phyloP scores from a whole-genome alignment of 768 basidiomycete species.

The Agaricus blazei region DNA sequence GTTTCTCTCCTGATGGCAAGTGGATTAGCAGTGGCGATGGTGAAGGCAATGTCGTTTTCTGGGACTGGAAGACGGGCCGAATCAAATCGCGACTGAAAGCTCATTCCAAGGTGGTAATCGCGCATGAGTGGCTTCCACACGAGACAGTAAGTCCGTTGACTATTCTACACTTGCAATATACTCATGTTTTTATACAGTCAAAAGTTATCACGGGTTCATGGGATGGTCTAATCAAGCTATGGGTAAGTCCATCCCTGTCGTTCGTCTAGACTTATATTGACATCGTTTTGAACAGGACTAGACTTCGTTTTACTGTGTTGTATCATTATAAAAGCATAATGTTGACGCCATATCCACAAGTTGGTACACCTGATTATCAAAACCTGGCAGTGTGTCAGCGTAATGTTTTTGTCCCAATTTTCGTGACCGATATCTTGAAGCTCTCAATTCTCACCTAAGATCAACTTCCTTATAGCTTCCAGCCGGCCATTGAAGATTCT shows the following conservation, averaged over 20 bases:
- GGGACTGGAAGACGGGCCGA: constrained; percentile 99
- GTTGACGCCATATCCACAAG: no score
- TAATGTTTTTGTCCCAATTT: no score
- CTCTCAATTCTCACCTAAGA: no score
- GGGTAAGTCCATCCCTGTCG: constrained; percentile 53
- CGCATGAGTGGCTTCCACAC: constrained; percentile 97
- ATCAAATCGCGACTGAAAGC: constrained; percentile 88
- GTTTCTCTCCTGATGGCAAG: constrained; percentile 97
- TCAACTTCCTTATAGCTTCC: no score
- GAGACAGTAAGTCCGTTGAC: constrained; percentile 71
- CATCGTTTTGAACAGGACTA: constrained; percentile 4
- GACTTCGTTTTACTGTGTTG: background rate
- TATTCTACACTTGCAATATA: constrained; percentile 42
- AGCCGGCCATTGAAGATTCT: no score
- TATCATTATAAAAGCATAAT: background rate
- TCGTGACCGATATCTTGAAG: no score
- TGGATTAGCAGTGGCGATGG: constrained; percentile 98
- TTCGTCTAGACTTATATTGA: background rate
- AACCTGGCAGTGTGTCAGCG: no score
- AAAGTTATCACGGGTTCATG: constrained; percentile 96
- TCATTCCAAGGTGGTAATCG: constrained; percentile 94
- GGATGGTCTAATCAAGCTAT: constrained; percentile 98
- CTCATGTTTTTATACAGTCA: constrained; percentile 47
- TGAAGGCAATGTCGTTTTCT: constrained; percentile 92
- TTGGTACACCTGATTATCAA: no score